Evolutionary conservation across 192 early-diverging fungal species (phyloP).

Genomic region (Backusella psychrophila): DNA sequence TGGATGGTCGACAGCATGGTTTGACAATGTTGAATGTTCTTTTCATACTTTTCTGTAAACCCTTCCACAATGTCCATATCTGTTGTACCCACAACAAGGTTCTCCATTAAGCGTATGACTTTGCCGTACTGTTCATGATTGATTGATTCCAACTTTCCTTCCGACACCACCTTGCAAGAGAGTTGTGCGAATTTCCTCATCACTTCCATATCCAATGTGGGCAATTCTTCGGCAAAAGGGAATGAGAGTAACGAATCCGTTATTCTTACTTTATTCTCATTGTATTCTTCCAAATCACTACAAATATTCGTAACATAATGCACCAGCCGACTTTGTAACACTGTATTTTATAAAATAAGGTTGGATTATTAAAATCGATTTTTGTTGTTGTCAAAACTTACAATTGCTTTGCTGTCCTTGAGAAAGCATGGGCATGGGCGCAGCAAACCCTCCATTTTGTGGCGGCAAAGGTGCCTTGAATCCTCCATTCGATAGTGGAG

Average conservation of each 20-base stretch:
- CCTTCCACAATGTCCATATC: constrained; percentile 13
- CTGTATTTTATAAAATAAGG: neutral
- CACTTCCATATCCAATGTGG: constrained; percentile 3
- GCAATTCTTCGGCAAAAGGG: neutral
- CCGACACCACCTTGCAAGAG: neutral
- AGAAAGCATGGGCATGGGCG: neutral
- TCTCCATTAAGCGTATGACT: constrained; percentile 11
- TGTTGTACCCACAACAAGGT: neutral
- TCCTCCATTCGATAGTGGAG: neutral
- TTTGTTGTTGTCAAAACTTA: neutral
- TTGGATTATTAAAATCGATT: too few relatives aligned
- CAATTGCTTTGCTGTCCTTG: neutral
- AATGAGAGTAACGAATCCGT: neutral
- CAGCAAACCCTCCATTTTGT: neutral
- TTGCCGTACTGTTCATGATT: neutral
- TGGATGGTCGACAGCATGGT: neutral
- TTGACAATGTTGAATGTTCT: neutral
- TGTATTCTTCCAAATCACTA: neutral
- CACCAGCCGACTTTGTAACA: neutral
- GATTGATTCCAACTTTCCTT: neutral
- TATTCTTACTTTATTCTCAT: neutral
- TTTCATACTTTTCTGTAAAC: neutral
- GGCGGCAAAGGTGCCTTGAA: neutral
- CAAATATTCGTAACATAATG: neutral
- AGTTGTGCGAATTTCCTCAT: constrained; percentile 1